Conservation (phyloP, 768 basidiomycete genomes). For the Favolaschia claudopus region DNA sequence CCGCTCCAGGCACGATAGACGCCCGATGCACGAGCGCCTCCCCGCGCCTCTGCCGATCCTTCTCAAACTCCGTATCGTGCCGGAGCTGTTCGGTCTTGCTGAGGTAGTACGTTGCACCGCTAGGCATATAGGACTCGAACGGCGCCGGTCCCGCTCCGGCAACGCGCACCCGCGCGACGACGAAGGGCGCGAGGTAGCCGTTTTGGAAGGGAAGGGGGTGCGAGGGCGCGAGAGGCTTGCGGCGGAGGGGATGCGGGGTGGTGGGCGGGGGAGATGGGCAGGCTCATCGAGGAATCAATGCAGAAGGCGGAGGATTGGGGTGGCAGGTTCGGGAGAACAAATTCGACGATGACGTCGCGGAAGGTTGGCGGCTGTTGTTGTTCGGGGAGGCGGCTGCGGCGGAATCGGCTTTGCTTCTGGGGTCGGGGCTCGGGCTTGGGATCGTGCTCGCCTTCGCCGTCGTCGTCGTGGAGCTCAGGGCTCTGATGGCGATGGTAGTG, state of each 20-base stretch:
- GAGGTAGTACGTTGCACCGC: not conserved
- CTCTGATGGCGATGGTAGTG: no score
- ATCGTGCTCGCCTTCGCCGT: no score
- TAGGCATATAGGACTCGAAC: no score
- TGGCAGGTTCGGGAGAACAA: not conserved
- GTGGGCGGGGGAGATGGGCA: not conserved
- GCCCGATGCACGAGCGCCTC: no score
- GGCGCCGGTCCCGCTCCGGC: not conserved
- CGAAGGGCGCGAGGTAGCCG: constrained; percentile 2
- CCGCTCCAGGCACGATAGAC: no score
- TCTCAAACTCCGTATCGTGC: not conserved
- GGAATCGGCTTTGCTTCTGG: no score
- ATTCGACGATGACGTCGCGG: constrained; percentile 3
- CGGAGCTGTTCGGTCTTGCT: not conserved
- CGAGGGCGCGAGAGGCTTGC: not conserved
- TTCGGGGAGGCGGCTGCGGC: no score
- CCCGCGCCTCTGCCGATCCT: not conserved
- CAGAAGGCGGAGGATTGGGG: not conserved
- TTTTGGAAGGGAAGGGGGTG: not conserved
- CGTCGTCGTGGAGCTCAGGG: no score
- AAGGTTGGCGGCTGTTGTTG: no score
- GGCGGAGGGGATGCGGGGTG: not conserved
- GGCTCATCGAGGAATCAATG: not conserved
- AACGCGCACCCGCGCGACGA: not conserved
- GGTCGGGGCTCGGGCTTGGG: no score